These are phyloP conservation scores for Xylaria sp. DNA, from an alignment of 2,329 filamentous ascomycete genomes.

Conservation along the genomic window DNA sequence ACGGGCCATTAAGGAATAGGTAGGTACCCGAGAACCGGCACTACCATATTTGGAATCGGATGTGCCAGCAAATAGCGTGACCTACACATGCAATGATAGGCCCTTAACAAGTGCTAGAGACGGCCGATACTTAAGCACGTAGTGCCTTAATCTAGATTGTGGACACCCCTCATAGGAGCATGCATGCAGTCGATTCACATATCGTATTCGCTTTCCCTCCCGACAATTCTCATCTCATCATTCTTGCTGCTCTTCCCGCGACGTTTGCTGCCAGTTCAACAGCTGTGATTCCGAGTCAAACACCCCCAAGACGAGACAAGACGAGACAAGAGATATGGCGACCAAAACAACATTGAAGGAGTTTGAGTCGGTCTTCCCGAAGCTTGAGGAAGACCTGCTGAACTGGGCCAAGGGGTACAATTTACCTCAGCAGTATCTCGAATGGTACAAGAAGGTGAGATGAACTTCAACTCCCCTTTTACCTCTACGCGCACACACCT, in stretches of 20 bases:
- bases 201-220: constrained; percentile 15
- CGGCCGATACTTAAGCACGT: too few species aligned
- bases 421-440: constrained; percentile 76
- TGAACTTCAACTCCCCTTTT: neutral
- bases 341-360: constrained; percentile 80
- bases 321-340: constrained; percentile 61
- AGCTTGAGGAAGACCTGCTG: constrained; percentile 81
- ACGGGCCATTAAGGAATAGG: neutral
- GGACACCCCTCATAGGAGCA: constrained; percentile 4
- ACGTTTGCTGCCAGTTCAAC: neutral
- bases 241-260: neutral
- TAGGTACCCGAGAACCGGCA: constrained; percentile 13
- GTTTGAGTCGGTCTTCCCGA: constrained; percentile 90
- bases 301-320: constrained; percentile 11
- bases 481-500: neutral
- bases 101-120: too few species aligned
- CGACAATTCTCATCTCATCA: constrained; percentile 10
- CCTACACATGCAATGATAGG: neutral
- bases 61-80: neutral
- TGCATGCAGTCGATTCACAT: neutral
- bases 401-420: constrained; percentile 82
- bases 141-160: neutral
- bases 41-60: constrained; percentile 29
- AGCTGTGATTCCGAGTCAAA: too few species aligned
- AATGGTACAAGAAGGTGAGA: constrained; percentile 84